phyloP scores from a whole-genome alignment of 1,139 yeast species.

The Debaryomycetaceae sp. region DNA sequence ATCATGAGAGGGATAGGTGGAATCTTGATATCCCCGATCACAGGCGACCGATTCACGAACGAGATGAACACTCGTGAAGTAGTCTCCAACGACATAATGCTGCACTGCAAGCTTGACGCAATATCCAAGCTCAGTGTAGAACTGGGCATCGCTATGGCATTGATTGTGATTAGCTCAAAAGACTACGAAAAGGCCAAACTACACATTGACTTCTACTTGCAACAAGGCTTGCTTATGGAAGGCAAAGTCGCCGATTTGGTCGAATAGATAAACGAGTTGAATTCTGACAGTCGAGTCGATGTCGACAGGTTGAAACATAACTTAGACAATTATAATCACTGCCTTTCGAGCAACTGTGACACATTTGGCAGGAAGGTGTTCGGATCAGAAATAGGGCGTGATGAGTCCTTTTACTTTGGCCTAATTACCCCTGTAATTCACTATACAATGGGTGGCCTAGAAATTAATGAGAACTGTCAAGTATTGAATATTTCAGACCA shows the following conservation, averaged over 20 bases:
- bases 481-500: slow-evolving; percentile 18
- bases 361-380: slow-evolving; percentile 18
- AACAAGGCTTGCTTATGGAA: slow-evolving; percentile 22
- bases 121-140: slow-evolving; percentile 7
- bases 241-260: slow-evolving; percentile 22
- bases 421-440: slow-evolving; percentile 38
- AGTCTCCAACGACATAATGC: slow-evolving; percentile 25
- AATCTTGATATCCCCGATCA: slow-evolving; percentile 25
- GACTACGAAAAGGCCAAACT: slow-evolving; percentile 25
- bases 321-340: slow-evolving; percentile 9
- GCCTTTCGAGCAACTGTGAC: slow-evolving; percentile 12
- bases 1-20: slow-evolving; percentile 38
- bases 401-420: slow-evolving; percentile 23
- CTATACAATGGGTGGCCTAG: slow-evolving; percentile 40
- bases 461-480: slow-evolving; percentile 23
- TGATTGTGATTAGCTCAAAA: slow-evolving; percentile 22
- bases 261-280: slow-evolving; percentile 11
- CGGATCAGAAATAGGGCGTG: slow-evolving; percentile 14
- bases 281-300: slow-evolving; percentile 8
- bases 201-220: slow-evolving; percentile 30
- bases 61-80: slow-evolving; percentile 33
- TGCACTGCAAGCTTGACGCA: slow-evolving; percentile 16
- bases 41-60: slow-evolving; percentile 32
- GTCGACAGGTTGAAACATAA: slow-evolving; percentile 7
- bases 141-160: slow-evolving; percentile 16